Evolutionary conservation across 345 rosid species (phyloP).

Genomic region (Hibiscus mutabilis): DNA sequence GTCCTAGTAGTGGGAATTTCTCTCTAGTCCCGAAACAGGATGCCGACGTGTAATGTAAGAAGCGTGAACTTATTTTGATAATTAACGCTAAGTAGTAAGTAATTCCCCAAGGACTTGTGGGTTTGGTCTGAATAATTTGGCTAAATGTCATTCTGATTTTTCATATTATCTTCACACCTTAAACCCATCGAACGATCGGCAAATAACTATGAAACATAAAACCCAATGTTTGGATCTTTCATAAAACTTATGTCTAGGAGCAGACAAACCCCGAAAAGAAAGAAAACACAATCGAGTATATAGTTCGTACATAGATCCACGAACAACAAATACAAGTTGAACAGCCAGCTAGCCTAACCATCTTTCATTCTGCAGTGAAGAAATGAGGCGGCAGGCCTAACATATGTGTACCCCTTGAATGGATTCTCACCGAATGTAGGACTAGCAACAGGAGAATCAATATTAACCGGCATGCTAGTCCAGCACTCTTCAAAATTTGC

Average conservation of each 20-base stretch:
- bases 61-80: background rate
- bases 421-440: slow-evolving; percentile 37
- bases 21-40: no score
- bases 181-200: no score
- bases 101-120: no score
- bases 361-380: slow-evolving; percentile 14
- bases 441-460: slow-evolving; percentile 45
- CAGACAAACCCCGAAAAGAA: no score
- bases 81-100: no score
- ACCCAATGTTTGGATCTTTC: no score
- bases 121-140: no score
- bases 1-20: background rate
- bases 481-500: slow-evolving; percentile 45
- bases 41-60: background rate
- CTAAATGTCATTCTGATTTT: no score
- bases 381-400: slow-evolving; percentile 31
- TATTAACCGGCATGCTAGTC: slow-evolving; percentile 42
- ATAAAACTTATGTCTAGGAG: no score
- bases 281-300: no score
- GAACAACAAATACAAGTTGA: background rate
- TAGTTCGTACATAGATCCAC: no score
- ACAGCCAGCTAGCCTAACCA: background rate
- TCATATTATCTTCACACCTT: background rate
- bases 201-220: no score
- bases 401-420: slow-evolving; percentile 35